These are phyloP conservation scores for Colletotrichum lupini DNA, from an alignment of 2,329 filamentous ascomycete genomes.

Conservation along the genomic window DNA sequence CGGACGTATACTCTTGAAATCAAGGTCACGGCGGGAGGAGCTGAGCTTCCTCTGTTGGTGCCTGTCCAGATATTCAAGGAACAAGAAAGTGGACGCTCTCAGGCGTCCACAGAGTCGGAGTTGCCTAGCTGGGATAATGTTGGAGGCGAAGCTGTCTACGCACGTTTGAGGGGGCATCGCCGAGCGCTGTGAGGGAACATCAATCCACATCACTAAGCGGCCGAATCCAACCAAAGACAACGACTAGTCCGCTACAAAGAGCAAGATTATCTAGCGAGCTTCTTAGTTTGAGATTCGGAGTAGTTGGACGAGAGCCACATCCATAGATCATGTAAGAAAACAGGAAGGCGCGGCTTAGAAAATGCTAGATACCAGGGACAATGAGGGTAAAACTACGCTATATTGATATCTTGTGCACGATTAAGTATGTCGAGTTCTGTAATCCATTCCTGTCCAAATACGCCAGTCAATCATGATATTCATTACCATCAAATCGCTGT, in stretches of 20 bases:
- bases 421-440: neutral
- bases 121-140: neutral
- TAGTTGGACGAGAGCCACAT: too few relatives aligned
- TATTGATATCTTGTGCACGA: neutral
- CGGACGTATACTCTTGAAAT: conserved; percentile 64
- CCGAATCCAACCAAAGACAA: too few relatives aligned
- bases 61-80: conserved; percentile 64
- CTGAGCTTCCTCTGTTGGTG: conserved; percentile 55
- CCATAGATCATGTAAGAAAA: too few relatives aligned
- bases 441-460: neutral
- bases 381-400: neutral
- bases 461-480: neutral
- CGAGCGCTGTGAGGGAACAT: neutral
- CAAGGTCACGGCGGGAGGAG: conserved; percentile 52
- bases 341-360: too few relatives aligned
- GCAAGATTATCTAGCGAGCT: too few relatives aligned
- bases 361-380: too few relatives aligned
- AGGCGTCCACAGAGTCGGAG: neutral
- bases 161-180: neutral
- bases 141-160: neutral
- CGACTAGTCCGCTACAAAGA: too few relatives aligned
- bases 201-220: neutral
- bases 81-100: conserved; percentile 34
- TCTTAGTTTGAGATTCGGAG: too few relatives aligned
- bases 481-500: neutral